phyloP scores from a whole-genome alignment of 345 rosid genomes.

The Eucalyptus shirleyi region DNA sequence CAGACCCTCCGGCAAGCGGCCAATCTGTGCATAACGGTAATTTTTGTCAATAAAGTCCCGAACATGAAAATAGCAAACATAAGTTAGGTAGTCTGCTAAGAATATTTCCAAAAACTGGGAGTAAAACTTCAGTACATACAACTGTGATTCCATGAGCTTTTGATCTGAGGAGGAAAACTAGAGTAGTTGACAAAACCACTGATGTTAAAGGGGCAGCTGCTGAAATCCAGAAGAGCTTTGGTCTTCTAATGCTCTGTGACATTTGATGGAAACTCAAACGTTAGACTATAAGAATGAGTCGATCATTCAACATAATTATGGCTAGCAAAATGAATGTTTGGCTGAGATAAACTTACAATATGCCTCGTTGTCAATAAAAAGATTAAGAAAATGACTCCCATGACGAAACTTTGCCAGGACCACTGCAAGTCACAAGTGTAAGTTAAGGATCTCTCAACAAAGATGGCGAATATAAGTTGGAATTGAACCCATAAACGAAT shows the following conservation, averaged over 20 bases:
- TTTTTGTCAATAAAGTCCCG: neutral
- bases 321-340: neutral
- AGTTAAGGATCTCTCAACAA: neutral
- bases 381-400: constrained; percentile 62
- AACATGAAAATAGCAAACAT: neutral
- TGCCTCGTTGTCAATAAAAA: constrained; percentile 69
- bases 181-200: constrained; percentile 56
- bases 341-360: constrained; percentile 29
- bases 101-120: neutral
- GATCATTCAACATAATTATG: neutral
- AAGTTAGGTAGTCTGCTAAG: neutral
- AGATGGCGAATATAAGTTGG: neutral
- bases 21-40: constrained; percentile 40
- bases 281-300: neutral
- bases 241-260: constrained; percentile 67
- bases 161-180: constrained; percentile 38
- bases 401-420: constrained; percentile 78
- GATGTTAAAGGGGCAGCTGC: constrained; percentile 90
- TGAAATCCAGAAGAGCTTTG: constrained; percentile 91
- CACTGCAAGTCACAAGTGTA: constrained; percentile 39
- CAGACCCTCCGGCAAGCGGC: constrained; percentile 80
- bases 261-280: neutral
- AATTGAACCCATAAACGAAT: neutral
- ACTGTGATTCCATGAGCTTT: constrained; percentile 53
- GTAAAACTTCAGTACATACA: constrained; percentile 29